Conservation (phyloP, 345 rosid species). For the Microthlaspi erraticum region DNA sequence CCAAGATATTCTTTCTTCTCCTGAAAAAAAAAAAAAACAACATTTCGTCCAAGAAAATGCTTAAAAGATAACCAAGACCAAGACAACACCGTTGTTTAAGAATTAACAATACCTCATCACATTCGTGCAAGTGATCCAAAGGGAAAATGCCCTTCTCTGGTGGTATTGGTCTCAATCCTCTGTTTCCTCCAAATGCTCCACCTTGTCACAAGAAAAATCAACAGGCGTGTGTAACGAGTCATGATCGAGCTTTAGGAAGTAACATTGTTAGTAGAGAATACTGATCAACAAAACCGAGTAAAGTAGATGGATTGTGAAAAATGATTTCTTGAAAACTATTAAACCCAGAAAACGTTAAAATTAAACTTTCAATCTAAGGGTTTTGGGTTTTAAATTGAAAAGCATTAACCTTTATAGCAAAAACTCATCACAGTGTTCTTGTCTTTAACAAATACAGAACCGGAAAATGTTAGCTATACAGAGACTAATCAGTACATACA, state of each 20-base stretch:
- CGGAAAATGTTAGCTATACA: no score
- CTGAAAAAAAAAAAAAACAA: constrained; percentile 59
- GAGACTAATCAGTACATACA: constrained; percentile 2
- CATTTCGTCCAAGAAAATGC: neutral
- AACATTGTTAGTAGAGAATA: neutral
- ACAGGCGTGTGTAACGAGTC: neutral
- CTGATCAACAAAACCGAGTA: neutral
- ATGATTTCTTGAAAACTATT: neutral
- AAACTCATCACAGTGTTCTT: no score
- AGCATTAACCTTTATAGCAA: no score
- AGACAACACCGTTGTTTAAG: neutral
- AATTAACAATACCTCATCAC: constrained; percentile 62
- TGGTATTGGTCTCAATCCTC: constrained; percentile 88
- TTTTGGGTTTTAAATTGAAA: no score
- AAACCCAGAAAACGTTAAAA: no score
- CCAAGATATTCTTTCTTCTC: constrained; percentile 89
- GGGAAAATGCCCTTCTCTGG: constrained; percentile 96
- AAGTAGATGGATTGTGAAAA: constrained; percentile 5
- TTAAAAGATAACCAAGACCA: neutral
- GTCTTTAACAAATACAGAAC: no score
- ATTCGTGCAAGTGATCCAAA: constrained; percentile 85
- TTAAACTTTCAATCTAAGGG: no score
- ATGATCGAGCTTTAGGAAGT: neutral
- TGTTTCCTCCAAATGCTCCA: constrained; percentile 95
- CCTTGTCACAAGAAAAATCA: constrained; percentile 53